phyloP scores from a whole-genome alignment of 371 early-diverging fungal genomes.

The Smittium culicis region DNA sequence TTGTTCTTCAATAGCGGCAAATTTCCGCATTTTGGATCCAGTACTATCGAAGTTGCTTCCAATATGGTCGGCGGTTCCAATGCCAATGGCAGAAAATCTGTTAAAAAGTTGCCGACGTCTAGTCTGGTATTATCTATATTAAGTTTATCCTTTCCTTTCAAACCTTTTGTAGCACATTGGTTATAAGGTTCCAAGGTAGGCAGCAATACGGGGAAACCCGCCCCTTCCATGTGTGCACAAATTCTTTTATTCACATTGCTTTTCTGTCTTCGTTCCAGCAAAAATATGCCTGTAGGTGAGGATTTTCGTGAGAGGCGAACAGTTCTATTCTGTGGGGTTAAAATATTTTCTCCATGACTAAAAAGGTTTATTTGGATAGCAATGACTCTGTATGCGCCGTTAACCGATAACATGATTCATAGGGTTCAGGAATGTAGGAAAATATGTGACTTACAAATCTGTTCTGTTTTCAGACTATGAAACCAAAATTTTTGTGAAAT shows the following conservation, averaged over 20 bases:
- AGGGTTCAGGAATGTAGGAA: not conserved
- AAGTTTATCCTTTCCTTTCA: not conserved
- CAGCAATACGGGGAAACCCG: not conserved
- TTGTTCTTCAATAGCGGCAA: not conserved
- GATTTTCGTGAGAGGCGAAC: not conserved
- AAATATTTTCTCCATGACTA: not conserved
- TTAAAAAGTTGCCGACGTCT: not conserved
- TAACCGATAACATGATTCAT: not conserved
- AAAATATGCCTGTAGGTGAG: not conserved
- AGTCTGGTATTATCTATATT: not conserved
- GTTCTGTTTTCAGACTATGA: not conserved
- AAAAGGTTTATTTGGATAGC: not conserved
- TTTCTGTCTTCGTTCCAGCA: not conserved
- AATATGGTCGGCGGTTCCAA: not conserved
- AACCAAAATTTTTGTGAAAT: not conserved
- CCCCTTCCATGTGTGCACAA: not conserved
- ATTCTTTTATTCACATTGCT: not conserved
- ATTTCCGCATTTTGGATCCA: not conserved
- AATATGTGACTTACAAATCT: not conserved
- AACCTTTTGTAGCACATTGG: not conserved
- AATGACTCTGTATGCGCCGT: not conserved
- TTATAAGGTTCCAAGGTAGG: not conserved
- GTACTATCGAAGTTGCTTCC: not conserved
- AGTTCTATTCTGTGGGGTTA: not conserved
- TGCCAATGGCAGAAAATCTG: not conserved